phyloP scores from a whole-genome alignment of 768 basidiomycete species.

The Naganishia randhawae region DNA sequence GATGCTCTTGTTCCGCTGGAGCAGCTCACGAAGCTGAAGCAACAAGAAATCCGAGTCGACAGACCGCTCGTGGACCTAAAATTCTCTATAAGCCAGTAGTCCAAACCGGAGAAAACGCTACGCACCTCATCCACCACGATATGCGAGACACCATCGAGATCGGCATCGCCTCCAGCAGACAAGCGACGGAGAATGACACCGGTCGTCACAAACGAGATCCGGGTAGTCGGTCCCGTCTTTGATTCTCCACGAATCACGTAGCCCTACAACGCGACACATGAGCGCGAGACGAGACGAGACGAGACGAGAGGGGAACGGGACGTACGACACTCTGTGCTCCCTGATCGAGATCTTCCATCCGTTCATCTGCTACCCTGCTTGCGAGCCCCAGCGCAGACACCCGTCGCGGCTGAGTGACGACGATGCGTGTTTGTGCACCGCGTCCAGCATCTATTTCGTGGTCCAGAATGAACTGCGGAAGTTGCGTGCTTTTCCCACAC shows the following conservation, averaged over 20 bases:
- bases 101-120: conserved; percentile 82
- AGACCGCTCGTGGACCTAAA: conserved; percentile 75
- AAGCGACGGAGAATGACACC: conserved; percentile 82
- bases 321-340: conserved; percentile 56
- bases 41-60: conserved; percentile 87
- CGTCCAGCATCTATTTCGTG: conserved; percentile 62
- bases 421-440: conserved; percentile 68
- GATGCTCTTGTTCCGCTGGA: conserved; percentile 62
- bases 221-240: conserved; percentile 61
- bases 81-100: conserved; percentile 76
- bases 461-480: conserved; percentile 87
- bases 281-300: too few relatives aligned
- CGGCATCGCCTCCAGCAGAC: conserved; percentile 63
- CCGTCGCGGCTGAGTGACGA: conserved; percentile 85
- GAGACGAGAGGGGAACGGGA: neutral
- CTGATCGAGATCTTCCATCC: conserved; percentile 55
- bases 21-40: conserved; percentile 72
- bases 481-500: conserved; percentile 69
- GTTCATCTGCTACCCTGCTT: conserved; percentile 75
- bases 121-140: conserved; percentile 91
- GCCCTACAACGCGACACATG: conserved; percentile 56
- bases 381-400: conserved; percentile 86
- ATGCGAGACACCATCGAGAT: conserved; percentile 68
- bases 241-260: conserved; percentile 87
- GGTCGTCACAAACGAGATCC: conserved; percentile 80